phyloP scores from a whole-genome alignment of 192 early-diverging fungal species.

The Coemansia sp. region DNA sequence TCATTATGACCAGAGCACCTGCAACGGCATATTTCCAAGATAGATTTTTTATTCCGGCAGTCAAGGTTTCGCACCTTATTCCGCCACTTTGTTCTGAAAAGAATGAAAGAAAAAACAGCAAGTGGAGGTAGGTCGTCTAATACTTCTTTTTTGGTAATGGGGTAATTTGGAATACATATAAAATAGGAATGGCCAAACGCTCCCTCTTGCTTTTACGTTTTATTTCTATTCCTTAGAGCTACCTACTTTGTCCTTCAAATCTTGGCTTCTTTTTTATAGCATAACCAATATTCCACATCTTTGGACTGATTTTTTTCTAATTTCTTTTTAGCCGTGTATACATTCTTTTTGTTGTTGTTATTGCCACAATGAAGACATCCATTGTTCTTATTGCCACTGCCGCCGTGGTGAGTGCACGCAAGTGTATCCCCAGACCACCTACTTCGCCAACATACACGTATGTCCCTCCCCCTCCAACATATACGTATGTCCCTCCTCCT shows the following conservation, averaged over 20 bases:
- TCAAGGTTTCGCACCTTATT: background rate
- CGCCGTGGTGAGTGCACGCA: conserved; percentile 29
- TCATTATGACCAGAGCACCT: too few species aligned
- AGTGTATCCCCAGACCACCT: conserved; percentile 43
- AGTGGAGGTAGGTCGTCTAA: too few species aligned
- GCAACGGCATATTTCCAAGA: background rate
- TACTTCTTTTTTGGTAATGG: too few species aligned
- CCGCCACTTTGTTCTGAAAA: background rate
- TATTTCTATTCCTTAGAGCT: background rate
- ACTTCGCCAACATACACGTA: conserved; percentile 8
- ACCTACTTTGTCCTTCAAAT: background rate
- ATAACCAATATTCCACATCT: too few species aligned
- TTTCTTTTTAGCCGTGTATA: background rate
- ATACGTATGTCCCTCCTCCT: conserved; percentile 11
- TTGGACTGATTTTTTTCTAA: conserved; percentile 7
- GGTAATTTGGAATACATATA: background rate
- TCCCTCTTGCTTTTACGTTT: background rate
- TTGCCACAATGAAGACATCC: conserved; percentile 26
- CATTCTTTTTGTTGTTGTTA: background rate
- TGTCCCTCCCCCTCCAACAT: background rate
- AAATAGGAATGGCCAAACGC: background rate
- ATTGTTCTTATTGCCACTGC: conserved; percentile 24
- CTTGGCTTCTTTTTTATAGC: background rate
- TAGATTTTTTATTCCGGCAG: conserved; percentile 1
- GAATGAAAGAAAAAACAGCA: background rate